Evolutionary conservation across 306 rosid genomes (phyloP).

Genomic region (Styphnolobium japonicum): DNA sequence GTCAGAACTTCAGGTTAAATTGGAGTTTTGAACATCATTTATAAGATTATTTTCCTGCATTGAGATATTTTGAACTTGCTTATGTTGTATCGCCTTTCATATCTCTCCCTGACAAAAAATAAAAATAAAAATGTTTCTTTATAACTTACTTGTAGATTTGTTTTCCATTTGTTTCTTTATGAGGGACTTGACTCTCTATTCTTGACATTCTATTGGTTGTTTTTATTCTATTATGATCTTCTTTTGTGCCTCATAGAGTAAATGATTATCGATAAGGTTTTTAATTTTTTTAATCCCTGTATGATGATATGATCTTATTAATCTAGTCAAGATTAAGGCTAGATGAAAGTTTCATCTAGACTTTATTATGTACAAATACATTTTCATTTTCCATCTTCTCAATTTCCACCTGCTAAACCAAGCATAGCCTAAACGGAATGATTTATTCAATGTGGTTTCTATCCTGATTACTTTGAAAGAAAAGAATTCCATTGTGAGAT

Average conservation of each 20-base stretch:
- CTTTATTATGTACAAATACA: no score
- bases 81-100: constrained; percentile 7
- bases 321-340: no score
- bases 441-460: no score
- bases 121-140: no score
- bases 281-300: neutral
- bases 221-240: neutral
- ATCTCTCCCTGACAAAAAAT: no score
- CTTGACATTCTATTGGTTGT: neutral
- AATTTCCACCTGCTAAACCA: no score
- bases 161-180: neutral
- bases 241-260: neutral
- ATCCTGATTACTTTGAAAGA: no score
- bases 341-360: no score
- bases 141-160: neutral
- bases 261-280: neutral
- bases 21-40: constrained; percentile 18
- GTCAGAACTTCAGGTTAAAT: constrained; percentile 92
- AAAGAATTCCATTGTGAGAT: no score
- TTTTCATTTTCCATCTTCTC: no score
- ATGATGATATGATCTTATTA: neutral
- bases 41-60: constrained; percentile 7
- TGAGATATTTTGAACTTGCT: constrained; percentile 6
- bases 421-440: no score
- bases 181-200: neutral